Conservation (phyloP, 768 basidiomycete genomes). For the Strobilomyces echinocephalus region DNA sequence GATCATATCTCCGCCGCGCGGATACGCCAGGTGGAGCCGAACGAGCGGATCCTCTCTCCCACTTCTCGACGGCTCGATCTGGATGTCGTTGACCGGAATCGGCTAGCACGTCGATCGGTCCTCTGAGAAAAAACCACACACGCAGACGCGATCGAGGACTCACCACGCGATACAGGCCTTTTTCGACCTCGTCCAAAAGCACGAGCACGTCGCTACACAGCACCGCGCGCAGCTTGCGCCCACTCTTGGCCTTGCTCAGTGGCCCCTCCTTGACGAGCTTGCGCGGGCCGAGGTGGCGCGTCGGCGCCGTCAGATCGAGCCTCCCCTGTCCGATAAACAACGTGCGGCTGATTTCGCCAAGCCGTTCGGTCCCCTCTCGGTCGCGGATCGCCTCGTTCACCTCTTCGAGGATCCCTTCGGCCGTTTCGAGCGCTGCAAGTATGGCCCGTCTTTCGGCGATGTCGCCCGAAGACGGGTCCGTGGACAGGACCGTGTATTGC, state of each 20-base stretch:
- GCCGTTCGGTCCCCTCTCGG: slow-evolving; percentile 74
- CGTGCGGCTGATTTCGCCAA: slow-evolving; percentile 68
- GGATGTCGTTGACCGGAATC: slow-evolving; percentile 65
- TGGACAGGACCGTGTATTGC: slow-evolving; percentile 59
- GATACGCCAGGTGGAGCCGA: slow-evolving; percentile 61
- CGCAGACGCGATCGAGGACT: slow-evolving; percentile 21
- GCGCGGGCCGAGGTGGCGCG: slow-evolving; percentile 78
- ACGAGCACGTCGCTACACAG: slow-evolving; percentile 90
- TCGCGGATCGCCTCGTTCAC: slow-evolving; percentile 90
- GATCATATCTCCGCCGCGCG: slow-evolving; percentile 70
- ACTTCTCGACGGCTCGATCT: slow-evolving; percentile 47
- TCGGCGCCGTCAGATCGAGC: slow-evolving; percentile 87
- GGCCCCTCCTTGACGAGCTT: slow-evolving; percentile 75
- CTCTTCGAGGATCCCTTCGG: slow-evolving; percentile 67
- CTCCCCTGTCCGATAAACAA: slow-evolving; percentile 87
- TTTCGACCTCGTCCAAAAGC: slow-evolving; percentile 67
- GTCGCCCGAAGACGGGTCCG: slow-evolving; percentile 8
- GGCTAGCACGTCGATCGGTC: slow-evolving; percentile 41
- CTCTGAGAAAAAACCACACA: background rate
- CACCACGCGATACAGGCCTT: slow-evolving; percentile 80
- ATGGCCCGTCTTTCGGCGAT: slow-evolving; percentile 54
- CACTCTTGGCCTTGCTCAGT: slow-evolving; percentile 79
- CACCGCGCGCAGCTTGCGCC: slow-evolving; percentile 68
- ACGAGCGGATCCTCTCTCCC: slow-evolving; percentile 67
- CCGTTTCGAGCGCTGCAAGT: slow-evolving; percentile 48